Conservation (phyloP, 2,329 filamentous ascomycete genomes). For the Penicillium sp. region DNA sequence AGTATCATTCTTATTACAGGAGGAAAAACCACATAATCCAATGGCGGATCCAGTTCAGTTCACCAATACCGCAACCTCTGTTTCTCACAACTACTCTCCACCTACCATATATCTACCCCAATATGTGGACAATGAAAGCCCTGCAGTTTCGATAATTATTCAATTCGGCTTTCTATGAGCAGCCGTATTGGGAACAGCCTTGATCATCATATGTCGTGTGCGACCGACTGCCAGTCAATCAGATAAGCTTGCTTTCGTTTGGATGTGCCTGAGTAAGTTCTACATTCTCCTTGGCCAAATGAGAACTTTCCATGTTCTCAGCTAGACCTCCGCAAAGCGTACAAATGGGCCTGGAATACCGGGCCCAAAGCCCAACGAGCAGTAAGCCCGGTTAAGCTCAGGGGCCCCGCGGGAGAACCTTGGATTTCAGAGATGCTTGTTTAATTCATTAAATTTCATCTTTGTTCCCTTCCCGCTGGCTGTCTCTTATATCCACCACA, state of each 20-base stretch:
- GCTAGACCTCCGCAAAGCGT: too few species aligned
- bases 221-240: constrained; percentile 50
- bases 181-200: constrained; percentile 56
- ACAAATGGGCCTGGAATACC: too few species aligned
- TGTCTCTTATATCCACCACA: too few species aligned
- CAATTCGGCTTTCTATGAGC: constrained; percentile 58
- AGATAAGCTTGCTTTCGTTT: constrained; percentile 61
- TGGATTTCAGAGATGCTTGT: too few species aligned
- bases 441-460: too few species aligned
- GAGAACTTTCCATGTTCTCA: too few species aligned
- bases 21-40: neutral
- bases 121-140: constrained; percentile 62
- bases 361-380: too few species aligned
- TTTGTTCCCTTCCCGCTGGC: too few species aligned
- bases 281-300: neutral
- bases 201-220: constrained; percentile 50
- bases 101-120: constrained; percentile 55
- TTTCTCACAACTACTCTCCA: constrained; percentile 65
- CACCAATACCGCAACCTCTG: neutral
- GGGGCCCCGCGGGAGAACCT: too few species aligned
- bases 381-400: too few species aligned
- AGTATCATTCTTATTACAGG: neutral
- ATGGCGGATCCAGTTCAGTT: neutral
- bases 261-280: constrained; percentile 66
- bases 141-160: constrained; percentile 55